A percentile compares a stretch with the other conserved stretches of the same genome.
Conservation (phyloP, 2,329 filamentous ascomycete genomes). For the Nemania abortiva region DNA sequence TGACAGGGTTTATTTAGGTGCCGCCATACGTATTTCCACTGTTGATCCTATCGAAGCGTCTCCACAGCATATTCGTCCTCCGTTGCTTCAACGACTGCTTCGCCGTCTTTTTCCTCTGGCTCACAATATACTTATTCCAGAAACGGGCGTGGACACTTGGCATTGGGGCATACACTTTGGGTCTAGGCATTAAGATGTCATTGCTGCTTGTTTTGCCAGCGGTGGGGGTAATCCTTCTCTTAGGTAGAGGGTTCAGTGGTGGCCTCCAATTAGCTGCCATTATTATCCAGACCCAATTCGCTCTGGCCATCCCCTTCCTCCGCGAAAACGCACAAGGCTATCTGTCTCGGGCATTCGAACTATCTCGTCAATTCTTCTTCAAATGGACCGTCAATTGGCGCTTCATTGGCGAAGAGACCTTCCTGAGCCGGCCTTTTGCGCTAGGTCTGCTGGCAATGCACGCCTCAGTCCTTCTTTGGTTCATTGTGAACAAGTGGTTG, state of each 20-base stretch:
- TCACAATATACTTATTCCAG: constrained; percentile 83
- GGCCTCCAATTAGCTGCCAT: constrained; percentile 77
- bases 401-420: constrained; percentile 86
- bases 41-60: constrained; percentile 86
- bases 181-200: constrained; percentile 95
- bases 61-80: constrained; percentile 94
- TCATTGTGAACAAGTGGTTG: constrained; percentile 78
- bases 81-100: constrained; percentile 97
- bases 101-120: constrained; percentile 84
- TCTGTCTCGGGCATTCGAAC: constrained; percentile 85
- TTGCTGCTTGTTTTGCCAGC: constrained; percentile 85
- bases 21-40: constrained; percentile 90
- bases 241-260: constrained; percentile 74
- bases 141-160: constrained; percentile 78
- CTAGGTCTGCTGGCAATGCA: constrained; percentile 75
- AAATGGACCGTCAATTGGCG: constrained; percentile 99
- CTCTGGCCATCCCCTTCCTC: constrained; percentile 76
- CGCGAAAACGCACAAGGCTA: constrained; percentile 76
- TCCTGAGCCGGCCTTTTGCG: constrained; percentile 78
- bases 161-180: constrained; percentile 78
- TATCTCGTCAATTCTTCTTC: constrained; percentile 91
- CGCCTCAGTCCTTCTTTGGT: constrained; percentile 72
- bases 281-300: constrained; percentile 82
- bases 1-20: constrained; percentile 64
- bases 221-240: constrained; percentile 79